These are phyloP conservation scores for Rhodamnia rubescens DNA, from an alignment of 345 rosid species.

Conservation along the genomic window DNA sequence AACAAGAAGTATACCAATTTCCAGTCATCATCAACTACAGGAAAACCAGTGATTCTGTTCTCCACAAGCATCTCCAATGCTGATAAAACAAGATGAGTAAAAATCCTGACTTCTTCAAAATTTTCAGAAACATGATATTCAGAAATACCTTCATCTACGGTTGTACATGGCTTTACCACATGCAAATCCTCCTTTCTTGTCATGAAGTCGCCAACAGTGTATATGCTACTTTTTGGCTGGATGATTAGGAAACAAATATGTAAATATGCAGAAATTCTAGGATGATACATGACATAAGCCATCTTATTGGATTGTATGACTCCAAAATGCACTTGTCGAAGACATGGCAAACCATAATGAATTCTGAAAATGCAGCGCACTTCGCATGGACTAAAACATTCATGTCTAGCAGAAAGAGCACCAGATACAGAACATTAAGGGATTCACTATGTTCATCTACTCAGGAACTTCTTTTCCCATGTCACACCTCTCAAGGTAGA, in stretches of 20 bases:
- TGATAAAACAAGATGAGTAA: conserved; percentile 12
- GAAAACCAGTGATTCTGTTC: conserved; percentile 77
- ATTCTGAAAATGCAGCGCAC: background rate
- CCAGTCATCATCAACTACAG: conserved; percentile 83
- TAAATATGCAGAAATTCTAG: background rate
- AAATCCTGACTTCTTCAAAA: background rate
- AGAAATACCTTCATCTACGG: conserved; percentile 67
- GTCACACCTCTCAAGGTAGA: background rate
- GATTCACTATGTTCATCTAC: background rate
- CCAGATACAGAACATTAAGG: background rate
- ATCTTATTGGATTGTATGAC: background rate
- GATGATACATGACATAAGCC: background rate
- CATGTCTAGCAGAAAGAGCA: background rate
- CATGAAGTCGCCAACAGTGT: conserved; percentile 87
- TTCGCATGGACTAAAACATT: background rate
- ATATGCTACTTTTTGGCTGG: conserved; percentile 47
- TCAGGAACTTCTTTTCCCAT: background rate
- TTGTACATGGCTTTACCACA: conserved; percentile 65
- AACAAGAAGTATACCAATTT: conserved; percentile 37
- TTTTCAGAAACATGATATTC: background rate
- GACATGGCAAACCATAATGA: background rate
- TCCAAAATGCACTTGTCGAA: background rate
- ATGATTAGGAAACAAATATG: background rate
- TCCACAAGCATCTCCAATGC: conserved; percentile 69
- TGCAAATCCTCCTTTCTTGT: conserved; percentile 62